These are phyloP conservation scores for Blastobotrys peoriensis DNA, from an alignment of 805 yeast genomes.

Conservation along the genomic window DNA sequence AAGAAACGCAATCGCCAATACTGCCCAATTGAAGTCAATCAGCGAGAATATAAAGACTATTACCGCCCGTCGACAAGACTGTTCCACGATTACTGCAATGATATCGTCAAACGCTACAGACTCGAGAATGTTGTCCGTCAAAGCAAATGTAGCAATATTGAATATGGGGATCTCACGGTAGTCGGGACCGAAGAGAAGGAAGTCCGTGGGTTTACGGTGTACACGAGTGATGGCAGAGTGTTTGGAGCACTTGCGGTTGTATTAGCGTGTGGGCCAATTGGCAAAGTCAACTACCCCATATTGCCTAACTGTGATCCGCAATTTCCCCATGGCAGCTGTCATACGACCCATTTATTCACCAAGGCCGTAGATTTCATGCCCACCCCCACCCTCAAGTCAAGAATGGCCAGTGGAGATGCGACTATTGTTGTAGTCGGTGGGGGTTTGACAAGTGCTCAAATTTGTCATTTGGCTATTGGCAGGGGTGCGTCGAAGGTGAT, in stretches of 20 bases:
- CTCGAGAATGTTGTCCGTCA: slow-evolving; percentile 30
- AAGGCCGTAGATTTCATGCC: slow-evolving; percentile 10
- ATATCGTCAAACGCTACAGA: slow-evolving; percentile 31
- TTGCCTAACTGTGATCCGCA: neutral
- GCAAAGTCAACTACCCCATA: slow-evolving; percentile 10
- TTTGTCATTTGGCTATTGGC: slow-evolving; percentile 35
- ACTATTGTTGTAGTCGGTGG: slow-evolving; percentile 37
- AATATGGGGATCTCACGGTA: slow-evolving; percentile 29
- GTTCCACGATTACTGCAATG: slow-evolving; percentile 37
- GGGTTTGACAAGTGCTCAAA: slow-evolving; percentile 42
- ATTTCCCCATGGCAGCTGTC: slow-evolving; percentile 14
- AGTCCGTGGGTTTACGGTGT: slow-evolving; percentile 31
- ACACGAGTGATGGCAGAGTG: slow-evolving; percentile 29
- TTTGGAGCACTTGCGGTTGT: slow-evolving; percentile 29
- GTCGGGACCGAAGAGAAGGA: slow-evolving; percentile 12
- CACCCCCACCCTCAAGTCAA: neutral
- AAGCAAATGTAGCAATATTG: slow-evolving; percentile 33
- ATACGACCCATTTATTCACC: slow-evolving; percentile 12
- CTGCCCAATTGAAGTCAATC: slow-evolving; percentile 28
- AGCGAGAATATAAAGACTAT: slow-evolving; percentile 41
- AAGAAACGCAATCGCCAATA: slow-evolving; percentile 6
- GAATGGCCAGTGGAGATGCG: neutral
- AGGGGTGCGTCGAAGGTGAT: slow-evolving; percentile 31
- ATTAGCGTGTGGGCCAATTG: slow-evolving; percentile 16
- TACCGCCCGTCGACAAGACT: slow-evolving; percentile 39